Evolutionary conservation across 306 rosid genomes (phyloP).

Genomic region (Cicer chorassanicum): DNA sequence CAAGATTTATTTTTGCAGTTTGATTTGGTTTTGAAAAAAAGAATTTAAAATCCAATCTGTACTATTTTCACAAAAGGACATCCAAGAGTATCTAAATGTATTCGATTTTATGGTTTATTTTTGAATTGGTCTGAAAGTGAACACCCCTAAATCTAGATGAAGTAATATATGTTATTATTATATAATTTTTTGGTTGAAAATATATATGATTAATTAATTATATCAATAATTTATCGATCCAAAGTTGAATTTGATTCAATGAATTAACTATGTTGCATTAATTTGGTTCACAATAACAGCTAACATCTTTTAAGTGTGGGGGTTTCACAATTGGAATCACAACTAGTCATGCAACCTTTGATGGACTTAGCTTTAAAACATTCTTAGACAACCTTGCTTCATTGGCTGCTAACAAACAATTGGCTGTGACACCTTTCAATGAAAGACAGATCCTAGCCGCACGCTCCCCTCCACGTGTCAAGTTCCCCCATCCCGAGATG

Average conservation of each 20-base stretch:
- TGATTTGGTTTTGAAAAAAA: no score
- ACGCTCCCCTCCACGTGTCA: slow-evolving; percentile 74
- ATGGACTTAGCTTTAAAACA: slow-evolving; percentile 65
- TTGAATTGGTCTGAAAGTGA: no score
- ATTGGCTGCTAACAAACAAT: slow-evolving; percentile 57
- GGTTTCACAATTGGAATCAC: slow-evolving; percentile 72
- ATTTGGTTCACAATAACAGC: background rate
- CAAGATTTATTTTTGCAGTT: no score
- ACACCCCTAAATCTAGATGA: no score
- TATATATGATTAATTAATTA: no score
- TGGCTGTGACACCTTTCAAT: slow-evolving; percentile 53
- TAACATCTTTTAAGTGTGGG: slow-evolving; percentile 75
- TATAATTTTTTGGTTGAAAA: no score
- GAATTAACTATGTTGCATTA: background rate
- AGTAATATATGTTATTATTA: no score
- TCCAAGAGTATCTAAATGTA: no score
- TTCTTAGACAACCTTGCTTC: slow-evolving; percentile 76
- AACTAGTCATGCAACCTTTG: slow-evolving; percentile 60
- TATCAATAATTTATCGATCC: no score
- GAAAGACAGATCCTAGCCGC: slow-evolving; percentile 73
- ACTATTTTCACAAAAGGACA: no score
- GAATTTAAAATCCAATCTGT: no score
- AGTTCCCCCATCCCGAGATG: slow-evolving; percentile 69
- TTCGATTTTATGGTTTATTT: no score
- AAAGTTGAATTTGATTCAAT: background rate